A percentile compares a stretch with the other conserved stretches of the same genome.
Evolutionary conservation across 1,284 basidiomycete genomes (phyloP).

Genomic region (Melampsora occidentalis): DNA sequence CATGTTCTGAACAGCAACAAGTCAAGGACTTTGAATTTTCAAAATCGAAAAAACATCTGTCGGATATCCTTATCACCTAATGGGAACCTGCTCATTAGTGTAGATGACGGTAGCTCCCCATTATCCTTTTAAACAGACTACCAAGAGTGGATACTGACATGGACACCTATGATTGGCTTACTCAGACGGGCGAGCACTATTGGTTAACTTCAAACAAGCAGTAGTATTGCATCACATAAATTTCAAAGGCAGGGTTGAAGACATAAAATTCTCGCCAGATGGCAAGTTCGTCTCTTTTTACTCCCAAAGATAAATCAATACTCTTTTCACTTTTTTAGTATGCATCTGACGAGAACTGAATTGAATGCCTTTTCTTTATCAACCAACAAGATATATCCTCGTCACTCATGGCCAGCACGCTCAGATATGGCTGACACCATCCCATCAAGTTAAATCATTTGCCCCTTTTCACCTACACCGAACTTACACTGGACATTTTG

Average conservation of each 20-base stretch:
- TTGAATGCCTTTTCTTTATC: not conserved
- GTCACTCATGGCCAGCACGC: conserved; percentile 85
- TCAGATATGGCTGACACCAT: conserved; percentile 95
- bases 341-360: not conserved
- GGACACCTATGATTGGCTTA: not conserved
- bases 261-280: conserved; percentile 85
- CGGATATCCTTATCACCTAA: conserved; percentile 86
- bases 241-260: conserved; percentile 82
- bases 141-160: not conserved
- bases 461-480: conserved; percentile 90
- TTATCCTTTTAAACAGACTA: not conserved
- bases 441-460: conserved; percentile 87
- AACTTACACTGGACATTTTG: conserved; percentile 94
- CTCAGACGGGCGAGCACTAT: conserved; percentile 79
- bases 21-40: conserved; percentile 83
- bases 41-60: conserved; percentile 92
- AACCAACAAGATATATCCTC: conserved; percentile 70
- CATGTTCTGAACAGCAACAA: conserved; percentile 68
- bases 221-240: conserved; percentile 87
- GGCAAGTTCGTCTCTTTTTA: conserved; percentile 66
- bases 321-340: not conserved
- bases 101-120: conserved; percentile 72
- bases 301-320: not conserved
- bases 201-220: conserved; percentile 80
- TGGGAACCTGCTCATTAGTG: conserved; percentile 78